A percentile compares a stretch with the other conserved stretches of the same genome.
Conservation (phyloP, 148 eudicot genomes). For the Amaranthus cruentus region DNA sequence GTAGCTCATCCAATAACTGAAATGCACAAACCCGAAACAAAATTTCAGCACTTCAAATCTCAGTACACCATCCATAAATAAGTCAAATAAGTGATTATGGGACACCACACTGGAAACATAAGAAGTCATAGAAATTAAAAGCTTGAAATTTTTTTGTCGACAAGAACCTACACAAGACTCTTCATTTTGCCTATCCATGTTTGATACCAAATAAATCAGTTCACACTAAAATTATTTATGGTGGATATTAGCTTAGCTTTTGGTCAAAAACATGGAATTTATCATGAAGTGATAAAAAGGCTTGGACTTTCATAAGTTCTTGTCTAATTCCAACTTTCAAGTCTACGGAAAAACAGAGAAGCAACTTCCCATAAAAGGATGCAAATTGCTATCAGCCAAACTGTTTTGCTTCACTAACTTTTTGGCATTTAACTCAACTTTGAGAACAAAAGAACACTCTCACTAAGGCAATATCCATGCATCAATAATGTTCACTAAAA, state of each 20-base stretch:
- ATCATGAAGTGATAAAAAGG: background rate
- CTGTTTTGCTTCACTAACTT: no score
- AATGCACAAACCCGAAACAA: constrained; percentile 18
- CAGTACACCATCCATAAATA: no score
- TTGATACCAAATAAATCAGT: background rate
- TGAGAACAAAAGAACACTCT: background rate
- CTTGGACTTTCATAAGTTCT: background rate
- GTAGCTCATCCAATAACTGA: constrained; percentile 81
- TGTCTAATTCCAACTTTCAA: background rate
- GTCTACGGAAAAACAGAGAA: background rate
- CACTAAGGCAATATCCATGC: background rate
- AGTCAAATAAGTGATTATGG: background rate
- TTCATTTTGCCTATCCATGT: background rate
- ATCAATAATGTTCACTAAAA: background rate
- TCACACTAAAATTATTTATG: background rate
- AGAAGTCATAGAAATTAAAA: background rate
- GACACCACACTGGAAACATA: background rate
- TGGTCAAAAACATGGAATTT: background rate
- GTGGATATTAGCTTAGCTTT: background rate
- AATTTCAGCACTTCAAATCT: background rate
- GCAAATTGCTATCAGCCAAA: background rate
- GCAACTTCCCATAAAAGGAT: background rate
- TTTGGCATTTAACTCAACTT: no score
- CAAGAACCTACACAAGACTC: background rate
- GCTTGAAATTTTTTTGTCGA: background rate